These are phyloP conservation scores for Camptophora hylomeconis DNA, from an alignment of 2,329 filamentous ascomycete genomes.

Conservation along the genomic window DNA sequence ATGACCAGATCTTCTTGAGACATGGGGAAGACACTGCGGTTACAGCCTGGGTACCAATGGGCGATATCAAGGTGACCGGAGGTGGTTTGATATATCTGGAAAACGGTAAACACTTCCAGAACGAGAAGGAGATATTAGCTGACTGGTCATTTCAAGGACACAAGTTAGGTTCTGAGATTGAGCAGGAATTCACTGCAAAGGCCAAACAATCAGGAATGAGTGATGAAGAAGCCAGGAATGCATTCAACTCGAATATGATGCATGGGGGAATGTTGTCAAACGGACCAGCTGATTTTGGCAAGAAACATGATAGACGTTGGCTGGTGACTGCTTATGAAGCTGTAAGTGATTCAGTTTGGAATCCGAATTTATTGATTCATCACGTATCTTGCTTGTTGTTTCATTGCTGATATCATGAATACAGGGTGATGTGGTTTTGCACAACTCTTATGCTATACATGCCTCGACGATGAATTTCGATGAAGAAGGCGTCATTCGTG, in stretches of 20 bases:
- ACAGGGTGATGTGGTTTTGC: neutral
- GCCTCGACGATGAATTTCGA: conserved; percentile 45
- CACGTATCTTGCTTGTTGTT: neutral
- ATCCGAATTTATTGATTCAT: conserved; percentile 24
- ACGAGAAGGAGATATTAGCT: too few relatives aligned
- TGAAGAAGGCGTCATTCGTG: conserved; percentile 36
- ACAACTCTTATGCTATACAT: conserved; percentile 34
- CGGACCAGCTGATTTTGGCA: conserved; percentile 32
- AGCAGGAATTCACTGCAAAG: conserved; percentile 36
- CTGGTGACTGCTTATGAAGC: conserved; percentile 42
- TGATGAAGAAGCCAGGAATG: conserved; percentile 38
- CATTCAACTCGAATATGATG: conserved; percentile 50
- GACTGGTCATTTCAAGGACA: too few relatives aligned
- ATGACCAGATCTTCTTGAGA: conserved; percentile 46
- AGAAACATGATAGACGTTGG: conserved; percentile 34
- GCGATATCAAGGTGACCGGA: conserved; percentile 39
- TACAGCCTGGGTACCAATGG: conserved; percentile 47
- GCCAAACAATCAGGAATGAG: conserved; percentile 37
- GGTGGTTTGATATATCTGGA: conserved; percentile 49
- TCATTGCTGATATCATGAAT: neutral
- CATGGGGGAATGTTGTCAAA: conserved; percentile 40
- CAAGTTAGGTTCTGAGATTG: conserved; percentile 36
- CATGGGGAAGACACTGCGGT: conserved; percentile 42
- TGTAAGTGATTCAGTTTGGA: conserved; percentile 35
- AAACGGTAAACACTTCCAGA: too few relatives aligned